Base-by-base conservation (phyloP, 2,329 filamentous ascomycete species). In the Fusarium protoensiforme region DNA sequence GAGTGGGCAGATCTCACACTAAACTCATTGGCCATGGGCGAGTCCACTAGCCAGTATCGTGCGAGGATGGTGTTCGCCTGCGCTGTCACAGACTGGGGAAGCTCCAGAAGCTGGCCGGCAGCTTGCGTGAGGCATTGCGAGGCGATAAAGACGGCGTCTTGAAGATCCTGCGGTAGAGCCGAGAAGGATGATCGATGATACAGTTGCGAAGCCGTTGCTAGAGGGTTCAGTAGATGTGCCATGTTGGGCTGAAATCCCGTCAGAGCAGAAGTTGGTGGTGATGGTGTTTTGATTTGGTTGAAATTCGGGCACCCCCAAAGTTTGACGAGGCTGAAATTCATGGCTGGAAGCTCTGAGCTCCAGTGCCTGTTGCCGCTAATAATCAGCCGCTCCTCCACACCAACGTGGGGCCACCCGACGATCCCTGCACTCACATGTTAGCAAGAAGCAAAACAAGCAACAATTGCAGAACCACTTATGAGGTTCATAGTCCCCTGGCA, bases 51-150 rank as follows among this genome's bases (percentile, higher is more conserved):
- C 92, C 93, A 97, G 83, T 94, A 96, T 16, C 96, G 90, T 60
- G 92, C 92, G 36, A 97, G 90, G 0, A 96, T 83, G 43, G 98
- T 91, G 78, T 95, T 94, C 4, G 95, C 94, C 78, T 95, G 93
- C 6, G 95, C 93, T 41, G 96, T 94, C 41, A 94, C 90, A 75
- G 95, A 94, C 80, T 98, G 95, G 8, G 94, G 93, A 41, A 98
- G 87, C 56, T 94, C 90, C 4, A 99, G 88, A 20, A 98, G 89
- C 59, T 97, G 88, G 33, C 94, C 94, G 13, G 93, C 93, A 24
- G 92, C 91, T 82, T 96, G 94, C 4, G 92, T 94, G 48, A 96
- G 88, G 75, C 89, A 89, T 79, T 93, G 91, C 38, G 92, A 92
- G 62, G 92, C 88, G 80, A 92, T 92, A 76, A 92, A 92, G 71